Conservation (phyloP, 2,329 filamentous ascomycete genomes). For the Monosporascus sp. region DNA sequence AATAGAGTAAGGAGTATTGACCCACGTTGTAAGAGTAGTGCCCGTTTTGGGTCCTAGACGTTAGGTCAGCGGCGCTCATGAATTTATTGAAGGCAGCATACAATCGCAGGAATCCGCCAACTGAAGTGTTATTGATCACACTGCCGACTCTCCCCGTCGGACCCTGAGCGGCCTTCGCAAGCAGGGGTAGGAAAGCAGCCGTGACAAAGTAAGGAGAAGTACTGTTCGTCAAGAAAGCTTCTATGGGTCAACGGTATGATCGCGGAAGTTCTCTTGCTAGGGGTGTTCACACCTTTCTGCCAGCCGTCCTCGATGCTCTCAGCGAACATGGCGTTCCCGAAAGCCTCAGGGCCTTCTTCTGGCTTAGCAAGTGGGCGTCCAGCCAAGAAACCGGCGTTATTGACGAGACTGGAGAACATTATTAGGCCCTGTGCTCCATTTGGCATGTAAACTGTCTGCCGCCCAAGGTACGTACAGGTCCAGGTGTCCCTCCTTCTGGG, state of each 20-base stretch:
- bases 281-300: slow-evolving; percentile 27
- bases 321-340: slow-evolving; percentile 19
- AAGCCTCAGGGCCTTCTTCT: slow-evolving; percentile 19
- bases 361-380: slow-evolving; percentile 7
- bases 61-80: no score
- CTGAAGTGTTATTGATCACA: slow-evolving; percentile 50
- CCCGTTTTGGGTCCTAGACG: not conserved
- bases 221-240: slow-evolving; percentile 38
- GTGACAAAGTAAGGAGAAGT: slow-evolving; percentile 46
- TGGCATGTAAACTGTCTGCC: not conserved
- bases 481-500: slow-evolving; percentile 46
- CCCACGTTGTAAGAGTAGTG: not conserved
- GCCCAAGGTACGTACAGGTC: slow-evolving; percentile 30
- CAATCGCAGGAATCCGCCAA: slow-evolving; percentile 44
- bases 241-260: not conserved
- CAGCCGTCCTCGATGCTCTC: slow-evolving; percentile 22
- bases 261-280: not conserved
- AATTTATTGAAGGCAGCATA: not conserved
- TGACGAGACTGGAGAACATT: slow-evolving; percentile 34
- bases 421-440: not conserved
- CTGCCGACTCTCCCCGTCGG: slow-evolving; percentile 43
- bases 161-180: slow-evolving; percentile 40
- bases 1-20: not conserved
- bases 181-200: slow-evolving; percentile 48
- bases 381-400: slow-evolving; percentile 44